Conservation (phyloP, 306 rosid species). For the Cucumis hystrix region DNA sequence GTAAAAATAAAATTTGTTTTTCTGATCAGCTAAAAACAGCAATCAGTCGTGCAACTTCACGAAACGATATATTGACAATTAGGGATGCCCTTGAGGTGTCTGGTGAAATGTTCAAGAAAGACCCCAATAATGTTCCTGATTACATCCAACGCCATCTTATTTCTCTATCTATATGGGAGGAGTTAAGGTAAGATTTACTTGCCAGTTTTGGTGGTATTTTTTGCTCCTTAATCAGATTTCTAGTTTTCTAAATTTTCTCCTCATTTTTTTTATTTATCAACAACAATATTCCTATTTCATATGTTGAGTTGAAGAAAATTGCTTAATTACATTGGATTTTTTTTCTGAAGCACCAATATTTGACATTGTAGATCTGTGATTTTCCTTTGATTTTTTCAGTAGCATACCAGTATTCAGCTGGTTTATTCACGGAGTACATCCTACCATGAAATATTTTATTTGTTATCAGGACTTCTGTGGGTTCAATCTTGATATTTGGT, state of each 20-base stretch:
- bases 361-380: not conserved
- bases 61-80: slow-evolving; percentile 64
- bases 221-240: not conserved
- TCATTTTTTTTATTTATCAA: not conserved
- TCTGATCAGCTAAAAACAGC: slow-evolving; percentile 84
- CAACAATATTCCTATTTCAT: not conserved
- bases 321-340: not conserved
- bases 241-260: not conserved
- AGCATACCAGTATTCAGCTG: not conserved
- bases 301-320: not conserved
- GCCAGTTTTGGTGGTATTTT: slow-evolving; percentile 9
- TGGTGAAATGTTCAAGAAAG: slow-evolving; percentile 86
- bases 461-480: not conserved
- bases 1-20: slow-evolving; percentile 8
- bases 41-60: slow-evolving; percentile 78
- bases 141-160: slow-evolving; percentile 89
- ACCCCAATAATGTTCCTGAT: slow-evolving; percentile 72
- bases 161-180: slow-evolving; percentile 94
- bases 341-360: not conserved
- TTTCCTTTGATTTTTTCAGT: not conserved
- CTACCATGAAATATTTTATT: not conserved
- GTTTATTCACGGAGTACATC: not conserved
- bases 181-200: slow-evolving; percentile 49
- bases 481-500: not conserved
- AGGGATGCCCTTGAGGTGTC: slow-evolving; percentile 99